Percentiles rank a stretch among this genome's conserved stretches.
These are phyloP conservation scores for Plasmodium cynomolgi DNA, from an alignment of 169 alveolate genomes.

Conservation along the genomic window DNA sequence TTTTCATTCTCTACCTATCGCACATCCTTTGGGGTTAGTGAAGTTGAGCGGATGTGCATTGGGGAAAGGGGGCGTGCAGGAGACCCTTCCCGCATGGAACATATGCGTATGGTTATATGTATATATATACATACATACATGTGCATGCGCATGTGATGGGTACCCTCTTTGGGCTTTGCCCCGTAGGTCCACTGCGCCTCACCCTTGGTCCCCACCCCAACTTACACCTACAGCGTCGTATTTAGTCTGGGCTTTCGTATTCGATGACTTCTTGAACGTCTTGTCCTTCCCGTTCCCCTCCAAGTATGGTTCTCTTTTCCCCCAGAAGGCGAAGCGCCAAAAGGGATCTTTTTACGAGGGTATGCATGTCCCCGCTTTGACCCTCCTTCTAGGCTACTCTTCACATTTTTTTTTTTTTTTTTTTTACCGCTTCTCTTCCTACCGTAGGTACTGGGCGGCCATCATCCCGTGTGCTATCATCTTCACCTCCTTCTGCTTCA, in stretches of 20 bases:
- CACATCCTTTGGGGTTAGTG: not conserved
- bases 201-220: not conserved
- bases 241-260: constrained; percentile 59
- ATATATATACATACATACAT: not conserved
- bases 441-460: constrained; percentile 71
- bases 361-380: not conserved
- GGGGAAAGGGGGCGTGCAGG: not conserved
- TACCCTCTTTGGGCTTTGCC: not conserved
- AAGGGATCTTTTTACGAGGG: not conserved
- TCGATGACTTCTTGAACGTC: constrained; percentile 38
- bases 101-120: not conserved
- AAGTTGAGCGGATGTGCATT: not conserved
- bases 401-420: not conserved
- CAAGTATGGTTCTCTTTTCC: constrained; percentile 4
- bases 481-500: constrained; percentile 30
- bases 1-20: not conserved
- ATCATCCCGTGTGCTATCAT: constrained; percentile 41
- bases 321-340: not conserved
- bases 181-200: not conserved
- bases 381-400: not conserved
- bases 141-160: not conserved
- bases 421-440: not conserved
- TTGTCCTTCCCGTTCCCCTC: constrained; percentile 61
- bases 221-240: constrained; percentile 16
- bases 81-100: not conserved